phyloP scores from a whole-genome alignment of 768 basidiomycete species.

The Boletus barrowsii region DNA sequence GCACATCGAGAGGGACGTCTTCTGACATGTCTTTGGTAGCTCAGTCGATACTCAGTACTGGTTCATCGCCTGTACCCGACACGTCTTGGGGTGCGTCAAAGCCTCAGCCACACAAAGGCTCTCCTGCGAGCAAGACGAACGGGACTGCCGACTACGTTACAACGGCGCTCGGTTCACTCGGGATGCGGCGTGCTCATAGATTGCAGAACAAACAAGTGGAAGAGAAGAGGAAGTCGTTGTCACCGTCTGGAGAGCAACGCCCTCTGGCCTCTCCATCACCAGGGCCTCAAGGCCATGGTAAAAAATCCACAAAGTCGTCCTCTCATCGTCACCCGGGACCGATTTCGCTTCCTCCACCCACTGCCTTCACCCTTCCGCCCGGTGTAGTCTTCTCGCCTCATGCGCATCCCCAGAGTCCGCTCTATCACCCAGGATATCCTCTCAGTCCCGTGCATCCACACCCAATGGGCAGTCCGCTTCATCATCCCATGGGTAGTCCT shows the following conservation, averaged over 20 bases:
- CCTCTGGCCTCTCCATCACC: constrained; percentile 4
- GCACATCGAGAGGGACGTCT: constrained; percentile 3
- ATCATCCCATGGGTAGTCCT: constrained; percentile 36
- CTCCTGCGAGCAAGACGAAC: constrained; percentile 14
- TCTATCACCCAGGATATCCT: constrained; percentile 37
- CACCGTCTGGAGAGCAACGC: constrained; percentile 18
- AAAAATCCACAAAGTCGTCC: constrained; percentile 18
- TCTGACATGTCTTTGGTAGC: constrained; percentile 7
- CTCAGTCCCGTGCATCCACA: constrained; percentile 28
- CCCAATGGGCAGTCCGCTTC: constrained; percentile 35
- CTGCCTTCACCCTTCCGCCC: constrained; percentile 41
- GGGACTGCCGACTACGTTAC: constrained; percentile 16
- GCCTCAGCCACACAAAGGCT: constrained; percentile 10
- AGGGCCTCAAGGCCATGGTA: constrained; percentile 12
- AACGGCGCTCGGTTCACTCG: constrained; percentile 26
- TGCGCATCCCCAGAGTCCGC: constrained; percentile 37
- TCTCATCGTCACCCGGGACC: constrained; percentile 65
- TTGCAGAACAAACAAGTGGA: constrained; percentile 19
- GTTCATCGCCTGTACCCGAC: constrained; percentile 5
- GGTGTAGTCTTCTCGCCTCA: constrained; percentile 33
- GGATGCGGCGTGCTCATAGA: constrained; percentile 30
- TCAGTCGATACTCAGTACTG: constrained; percentile 15
- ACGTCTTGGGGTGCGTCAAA: constrained; percentile 17
- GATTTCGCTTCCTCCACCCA: constrained; percentile 65
- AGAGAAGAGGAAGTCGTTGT: constrained; percentile 20